These are phyloP conservation scores for Chrysoporthe austroafricana DNA, from an alignment of 2,329 filamentous ascomycete species.

Conservation along the genomic window DNA sequence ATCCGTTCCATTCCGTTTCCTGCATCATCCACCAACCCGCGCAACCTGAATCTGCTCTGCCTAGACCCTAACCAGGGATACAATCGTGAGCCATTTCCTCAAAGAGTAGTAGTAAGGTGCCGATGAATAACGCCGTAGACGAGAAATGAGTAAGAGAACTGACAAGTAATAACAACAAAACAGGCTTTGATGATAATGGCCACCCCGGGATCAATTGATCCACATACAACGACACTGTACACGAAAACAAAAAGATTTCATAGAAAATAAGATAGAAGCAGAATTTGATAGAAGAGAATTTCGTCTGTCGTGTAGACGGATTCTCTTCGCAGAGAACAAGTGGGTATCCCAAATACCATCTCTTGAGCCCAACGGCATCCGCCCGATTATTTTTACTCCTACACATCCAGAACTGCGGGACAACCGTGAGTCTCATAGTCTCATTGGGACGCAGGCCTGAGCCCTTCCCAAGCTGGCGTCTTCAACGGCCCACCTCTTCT, in stretches of 20 bases:
- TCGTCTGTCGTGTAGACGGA: constrained; percentile 17
- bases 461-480: not conserved
- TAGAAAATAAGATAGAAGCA: constrained; percentile 16
- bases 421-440: constrained; percentile 4
- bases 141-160: not conserved
- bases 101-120: constrained; percentile 2
- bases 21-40: not conserved
- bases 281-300: constrained; percentile 13
- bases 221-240: constrained; percentile 23
- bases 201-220: constrained; percentile 8
- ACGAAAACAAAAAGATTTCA: constrained; percentile 18
- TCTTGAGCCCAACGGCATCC: constrained; percentile 17
- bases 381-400: constrained; percentile 10
- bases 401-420: constrained; percentile 14
- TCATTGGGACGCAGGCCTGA: not conserved
- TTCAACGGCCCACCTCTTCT: constrained; percentile 8
- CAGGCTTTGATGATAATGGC: constrained; percentile 7
- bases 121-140: constrained; percentile 9
- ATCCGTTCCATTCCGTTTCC: not conserved
- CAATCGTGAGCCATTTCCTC: constrained; percentile 24
- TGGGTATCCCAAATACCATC: constrained; percentile 23
- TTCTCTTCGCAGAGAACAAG: constrained; percentile 10
- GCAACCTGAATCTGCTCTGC: constrained; percentile 15
- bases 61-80: constrained; percentile 12
- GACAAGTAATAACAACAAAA: not conserved